These are phyloP conservation scores for Lecanicillium sp. DNA, from an alignment of 2,329 filamentous ascomycete genomes.

Conservation along the genomic window DNA sequence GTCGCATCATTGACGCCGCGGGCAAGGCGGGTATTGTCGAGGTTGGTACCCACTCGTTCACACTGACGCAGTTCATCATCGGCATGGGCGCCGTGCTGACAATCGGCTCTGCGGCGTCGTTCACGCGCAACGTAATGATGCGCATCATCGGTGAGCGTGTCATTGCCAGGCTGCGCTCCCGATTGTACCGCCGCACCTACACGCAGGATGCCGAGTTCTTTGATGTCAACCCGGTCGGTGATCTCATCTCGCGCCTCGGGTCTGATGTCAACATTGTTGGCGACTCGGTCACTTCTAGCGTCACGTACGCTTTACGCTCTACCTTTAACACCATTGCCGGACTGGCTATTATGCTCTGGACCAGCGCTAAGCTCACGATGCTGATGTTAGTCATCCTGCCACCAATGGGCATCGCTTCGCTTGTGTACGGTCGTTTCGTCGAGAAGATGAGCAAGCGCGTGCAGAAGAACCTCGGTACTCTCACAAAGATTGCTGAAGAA, in stretches of 20 bases:
- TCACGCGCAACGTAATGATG: conserved; percentile 86
- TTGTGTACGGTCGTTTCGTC: conserved; percentile 85
- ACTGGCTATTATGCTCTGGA: conserved; percentile 90
- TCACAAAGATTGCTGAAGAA: conserved; percentile 97
- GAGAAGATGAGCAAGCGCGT: conserved; percentile 86
- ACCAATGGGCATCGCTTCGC: conserved; percentile 81
- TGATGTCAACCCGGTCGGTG: conserved; percentile 93
- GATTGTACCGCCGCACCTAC: conserved; percentile 86
- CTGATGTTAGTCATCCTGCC: conserved; percentile 83
- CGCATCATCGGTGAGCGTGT: conserved; percentile 94
- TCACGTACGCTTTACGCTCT: conserved; percentile 87
- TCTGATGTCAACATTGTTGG: conserved; percentile 97
- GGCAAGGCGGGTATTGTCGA: conserved; percentile 65
- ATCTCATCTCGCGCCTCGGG: conserved; percentile 89
- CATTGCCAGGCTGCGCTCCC: conserved; percentile 83
- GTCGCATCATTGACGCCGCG: conserved; percentile 87
- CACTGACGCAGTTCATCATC: conserved; percentile 80
- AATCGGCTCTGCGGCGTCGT: conserved; percentile 83
- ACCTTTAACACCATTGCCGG: conserved; percentile 86
- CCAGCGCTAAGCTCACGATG: conserved; percentile 83
- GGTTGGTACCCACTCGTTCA: conserved; percentile 72
- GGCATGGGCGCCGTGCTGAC: conserved; percentile 71
- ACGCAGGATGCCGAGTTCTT: conserved; percentile 98
- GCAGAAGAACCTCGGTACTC: conserved; percentile 83
- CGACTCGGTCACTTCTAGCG: conserved; percentile 96